A percentile compares a stretch with the other conserved stretches of the same genome.
Conservation (phyloP, 1,139 yeast species). For the Debaryomyces coudertii region DNA sequence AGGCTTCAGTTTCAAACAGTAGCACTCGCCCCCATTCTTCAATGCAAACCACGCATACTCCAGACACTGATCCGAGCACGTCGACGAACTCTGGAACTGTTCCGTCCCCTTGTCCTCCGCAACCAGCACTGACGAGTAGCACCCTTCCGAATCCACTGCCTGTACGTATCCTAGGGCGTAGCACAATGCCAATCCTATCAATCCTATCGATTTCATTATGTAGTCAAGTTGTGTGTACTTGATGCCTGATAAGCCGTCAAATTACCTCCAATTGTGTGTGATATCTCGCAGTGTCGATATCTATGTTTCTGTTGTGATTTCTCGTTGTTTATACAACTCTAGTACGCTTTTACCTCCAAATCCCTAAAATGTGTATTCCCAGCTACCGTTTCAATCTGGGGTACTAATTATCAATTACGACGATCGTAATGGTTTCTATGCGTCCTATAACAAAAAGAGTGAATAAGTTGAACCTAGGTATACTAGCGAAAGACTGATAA, state of each 20-base stretch:
- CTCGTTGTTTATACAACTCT: neutral
- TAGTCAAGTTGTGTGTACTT: neutral
- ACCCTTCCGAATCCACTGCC: conserved; percentile 14
- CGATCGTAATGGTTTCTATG: neutral
- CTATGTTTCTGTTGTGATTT: neutral
- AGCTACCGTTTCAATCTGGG: neutral
- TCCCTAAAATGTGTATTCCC: neutral
- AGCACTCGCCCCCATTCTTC: conserved; percentile 59
- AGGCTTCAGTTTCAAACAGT: conserved; percentile 65
- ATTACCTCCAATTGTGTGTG: neutral
- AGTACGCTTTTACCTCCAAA: neutral
- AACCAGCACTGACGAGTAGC: conserved; percentile 33
- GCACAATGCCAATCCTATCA: conserved; percentile 3
- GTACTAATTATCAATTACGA: neutral
- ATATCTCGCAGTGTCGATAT: neutral
- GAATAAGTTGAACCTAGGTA: conserved; percentile 2
- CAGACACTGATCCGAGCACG: conserved; percentile 53
- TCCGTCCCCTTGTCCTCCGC: conserved; percentile 41
- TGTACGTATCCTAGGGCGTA: neutral
- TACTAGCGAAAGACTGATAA: conserved; percentile 8
- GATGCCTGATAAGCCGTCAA: neutral
- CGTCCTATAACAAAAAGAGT: conserved; percentile 1
- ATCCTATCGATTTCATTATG: conserved; percentile 3
- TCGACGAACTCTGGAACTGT: conserved; percentile 51
- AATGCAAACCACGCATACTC: conserved; percentile 61